A percentile compares a stretch with the other conserved stretches of the same genome.
phyloP scores from a whole-genome alignment of 139 green algal genomes.

The Chlorella sp. region DNA sequence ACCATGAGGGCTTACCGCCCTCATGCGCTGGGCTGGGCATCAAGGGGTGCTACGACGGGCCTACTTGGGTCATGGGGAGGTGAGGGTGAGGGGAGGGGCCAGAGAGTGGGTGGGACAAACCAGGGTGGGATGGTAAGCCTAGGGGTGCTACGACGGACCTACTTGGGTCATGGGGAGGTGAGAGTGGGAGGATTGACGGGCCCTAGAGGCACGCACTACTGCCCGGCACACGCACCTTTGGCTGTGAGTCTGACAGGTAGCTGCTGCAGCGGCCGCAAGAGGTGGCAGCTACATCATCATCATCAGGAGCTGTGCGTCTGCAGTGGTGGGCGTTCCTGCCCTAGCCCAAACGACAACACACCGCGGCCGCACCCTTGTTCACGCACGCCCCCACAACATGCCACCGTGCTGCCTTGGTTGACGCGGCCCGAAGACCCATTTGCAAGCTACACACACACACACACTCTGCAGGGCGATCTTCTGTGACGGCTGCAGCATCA shows the following conservation, averaged over 20 bases:
- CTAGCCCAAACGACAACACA: no score
- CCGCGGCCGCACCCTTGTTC: no score
- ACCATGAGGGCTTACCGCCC: not conserved
- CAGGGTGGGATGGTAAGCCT: not conserved
- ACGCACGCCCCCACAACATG: no score
- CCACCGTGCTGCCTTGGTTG: no score
- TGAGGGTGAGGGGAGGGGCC: not conserved
- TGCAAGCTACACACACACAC: no score
- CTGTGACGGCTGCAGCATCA: no score
- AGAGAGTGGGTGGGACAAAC: not conserved
- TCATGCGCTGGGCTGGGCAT: not conserved
- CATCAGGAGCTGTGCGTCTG: no score
- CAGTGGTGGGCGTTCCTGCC: no score
- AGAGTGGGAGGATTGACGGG: not conserved
- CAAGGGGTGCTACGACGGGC: not conserved
- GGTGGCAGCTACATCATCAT: not conserved
- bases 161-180: not conserved
- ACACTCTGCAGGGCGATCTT: no score
- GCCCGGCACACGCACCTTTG: not conserved
- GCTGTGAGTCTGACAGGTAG: not conserved
- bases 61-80: not conserved
- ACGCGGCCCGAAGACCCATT: no score
- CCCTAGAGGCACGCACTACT: no score
- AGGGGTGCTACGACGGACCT: not conserved
- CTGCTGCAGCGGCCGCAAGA: not conserved